Base-by-base conservation (phyloP, 495 filamentous ascomycete genomes). In the Annulohypoxylon moriforme region DNA sequence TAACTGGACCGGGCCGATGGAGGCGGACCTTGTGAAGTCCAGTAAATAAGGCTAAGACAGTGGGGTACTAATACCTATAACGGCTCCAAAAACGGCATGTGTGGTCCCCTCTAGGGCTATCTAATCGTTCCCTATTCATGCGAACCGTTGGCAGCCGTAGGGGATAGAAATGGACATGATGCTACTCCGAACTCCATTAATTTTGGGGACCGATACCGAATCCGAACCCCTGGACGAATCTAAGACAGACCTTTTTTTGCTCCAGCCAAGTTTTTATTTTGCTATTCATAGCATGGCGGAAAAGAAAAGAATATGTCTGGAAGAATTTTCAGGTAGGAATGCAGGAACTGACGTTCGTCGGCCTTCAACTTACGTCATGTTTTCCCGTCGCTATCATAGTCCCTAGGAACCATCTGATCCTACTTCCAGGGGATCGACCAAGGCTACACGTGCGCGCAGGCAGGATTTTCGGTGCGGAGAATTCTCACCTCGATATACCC, bases 21-120 rank as follows among this genome's bases (percentile, higher is more conserved):
- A 44, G 16, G 40, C n/a, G 40, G 40, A 44, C n/a, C 4, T n/a
- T n/a, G 16, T 6, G 7, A 27, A 57, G 55, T 25, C 55, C 18
- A 58, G 34, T 58, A 40, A 58, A 58, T 58, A 58, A 40, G 55
- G 55, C 36, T 14, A 33, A 58, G 55, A 58, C 18, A 40, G 55
- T 58, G 55, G 55, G 36, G 34, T 34, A 29, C 27, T 29, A 29
- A 10, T 36, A 36, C 5, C 16, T 24, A 38, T 38, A 38, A 14
- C 18, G 33, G 31, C 31, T 22, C 33, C 14, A 14, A 11, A 31
- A 33, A 18, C 3, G n/a, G 20, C 10, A 53, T 1, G 3, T 33
- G 33, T 14, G 49, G 49, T 14, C 6, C 49, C 49, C 18, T n/a
- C n/a, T n/a, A n/a, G 25, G 11, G 27, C 6, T 42, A 40, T 40